Evolutionary conservation across 768 basidiomycete genomes (phyloP).

Genomic region (Termitomyces eurrhizus): DNA sequence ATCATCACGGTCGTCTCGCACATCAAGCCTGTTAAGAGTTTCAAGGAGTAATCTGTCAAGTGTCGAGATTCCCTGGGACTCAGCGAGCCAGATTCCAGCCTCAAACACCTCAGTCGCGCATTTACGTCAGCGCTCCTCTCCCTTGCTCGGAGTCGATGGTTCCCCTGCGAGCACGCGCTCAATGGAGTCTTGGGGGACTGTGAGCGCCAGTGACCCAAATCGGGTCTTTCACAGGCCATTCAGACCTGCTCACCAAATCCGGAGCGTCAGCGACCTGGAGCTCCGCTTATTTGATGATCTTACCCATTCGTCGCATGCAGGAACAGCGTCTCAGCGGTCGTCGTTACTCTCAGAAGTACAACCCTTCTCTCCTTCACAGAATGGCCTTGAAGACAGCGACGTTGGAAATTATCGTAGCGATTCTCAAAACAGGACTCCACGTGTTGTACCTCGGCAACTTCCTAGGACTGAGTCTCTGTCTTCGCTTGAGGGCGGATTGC

Average conservation of each 20-base stretch:
- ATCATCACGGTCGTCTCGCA: not conserved
- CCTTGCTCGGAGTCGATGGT: not conserved
- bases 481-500: not conserved
- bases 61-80: not conserved
- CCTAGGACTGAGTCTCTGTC: slow-evolving; percentile 1
- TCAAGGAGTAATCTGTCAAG: not conserved
- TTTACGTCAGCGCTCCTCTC: slow-evolving; percentile 3
- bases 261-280: slow-evolving; percentile 8
- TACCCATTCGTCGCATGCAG: not conserved
- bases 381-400: not conserved
- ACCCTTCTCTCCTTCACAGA: not conserved
- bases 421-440: slow-evolving; percentile 6
- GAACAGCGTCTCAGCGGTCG: not conserved
- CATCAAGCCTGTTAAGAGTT: not conserved
- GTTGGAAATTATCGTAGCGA: not conserved
- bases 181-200: slow-evolving; percentile 14
- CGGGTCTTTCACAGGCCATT: slow-evolving; percentile 2
- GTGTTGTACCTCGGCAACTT: not conserved
- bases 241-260: slow-evolving; percentile 2
- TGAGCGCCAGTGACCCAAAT: not conserved
- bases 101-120: not conserved
- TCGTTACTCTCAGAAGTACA: slow-evolving; percentile 3
- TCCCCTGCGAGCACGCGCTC: slow-evolving; percentile 3
- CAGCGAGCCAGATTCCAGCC: not conserved
- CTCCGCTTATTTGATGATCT: slow-evolving; percentile 9